These are phyloP conservation scores for Camptophora hylomeconis DNA, from an alignment of 2,329 filamentous ascomycete species.

Conservation along the genomic window DNA sequence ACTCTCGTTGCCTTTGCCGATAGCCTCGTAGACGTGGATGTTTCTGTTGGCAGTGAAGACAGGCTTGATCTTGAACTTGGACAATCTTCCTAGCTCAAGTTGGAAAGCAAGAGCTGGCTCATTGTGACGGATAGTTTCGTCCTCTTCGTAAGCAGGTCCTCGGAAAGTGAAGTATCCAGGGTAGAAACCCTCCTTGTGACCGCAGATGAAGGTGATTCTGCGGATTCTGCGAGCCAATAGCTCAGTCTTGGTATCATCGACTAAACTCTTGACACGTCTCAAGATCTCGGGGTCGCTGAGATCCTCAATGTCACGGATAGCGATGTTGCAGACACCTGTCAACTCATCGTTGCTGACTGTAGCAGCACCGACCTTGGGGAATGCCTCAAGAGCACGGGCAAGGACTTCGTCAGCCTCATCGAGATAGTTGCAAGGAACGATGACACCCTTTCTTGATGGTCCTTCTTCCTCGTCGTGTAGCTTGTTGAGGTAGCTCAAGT, in stretches of 20 bases:
- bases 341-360: constrained; percentile 57
- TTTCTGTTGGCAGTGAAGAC: constrained; percentile 99
- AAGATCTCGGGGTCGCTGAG: constrained; percentile 71
- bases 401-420: constrained; percentile 88
- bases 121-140: constrained; percentile 90
- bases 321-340: constrained; percentile 83
- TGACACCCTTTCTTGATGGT: constrained; percentile 81
- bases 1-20: constrained; percentile 86
- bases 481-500: constrained; percentile 80
- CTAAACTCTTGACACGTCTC: constrained; percentile 57
- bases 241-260: constrained; percentile 73
- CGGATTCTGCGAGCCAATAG: constrained; percentile 69
- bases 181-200: constrained; percentile 84
- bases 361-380: constrained; percentile 47
- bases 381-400: constrained; percentile 67
- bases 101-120: constrained; percentile 97
- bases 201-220: constrained; percentile 90
- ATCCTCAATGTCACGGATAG: constrained; percentile 76
- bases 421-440: constrained; percentile 83
- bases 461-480: constrained; percentile 51
- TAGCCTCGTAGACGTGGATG: constrained; percentile 95
- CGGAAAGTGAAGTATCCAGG: constrained; percentile 98
- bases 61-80: constrained; percentile 95
- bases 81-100: constrained; percentile 83
- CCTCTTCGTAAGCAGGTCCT: constrained; percentile 76